A percentile compares a stretch with the other conserved stretches of the same genome.
Conservation (phyloP, 2,329 filamentous ascomycete species). For the Aspergillus clavatus region DNA sequence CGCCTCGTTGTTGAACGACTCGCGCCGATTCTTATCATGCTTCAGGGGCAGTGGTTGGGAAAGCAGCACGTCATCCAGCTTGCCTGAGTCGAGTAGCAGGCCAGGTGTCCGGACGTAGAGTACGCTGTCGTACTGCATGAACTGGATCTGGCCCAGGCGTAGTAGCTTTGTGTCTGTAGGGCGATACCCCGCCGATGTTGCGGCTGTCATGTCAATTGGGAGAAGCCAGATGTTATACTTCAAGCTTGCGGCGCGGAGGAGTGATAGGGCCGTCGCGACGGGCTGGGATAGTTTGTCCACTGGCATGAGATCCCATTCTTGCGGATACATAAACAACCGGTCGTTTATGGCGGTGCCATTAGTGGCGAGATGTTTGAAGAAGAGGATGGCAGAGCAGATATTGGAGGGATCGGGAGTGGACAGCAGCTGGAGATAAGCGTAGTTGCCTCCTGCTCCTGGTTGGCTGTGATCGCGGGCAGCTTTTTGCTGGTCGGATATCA, state of each 20-base stretch:
- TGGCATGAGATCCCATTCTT: slow-evolving; percentile 39
- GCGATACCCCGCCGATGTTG: slow-evolving; percentile 28
- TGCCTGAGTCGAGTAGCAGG: slow-evolving; percentile 34
- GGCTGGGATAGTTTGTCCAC: slow-evolving; percentile 19
- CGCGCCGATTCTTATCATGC: slow-evolving; percentile 29
- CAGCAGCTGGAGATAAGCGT: slow-evolving; percentile 43
- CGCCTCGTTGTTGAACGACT: slow-evolving; percentile 36
- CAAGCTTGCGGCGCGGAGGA: slow-evolving; percentile 36
- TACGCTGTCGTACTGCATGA: slow-evolving; percentile 42
- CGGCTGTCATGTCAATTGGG: slow-evolving; percentile 37
- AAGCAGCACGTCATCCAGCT: slow-evolving; percentile 37
- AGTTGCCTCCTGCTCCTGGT: slow-evolving; percentile 21
- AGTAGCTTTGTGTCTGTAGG: slow-evolving; percentile 35
- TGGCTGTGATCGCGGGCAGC: not conserved
- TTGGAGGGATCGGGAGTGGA: slow-evolving; percentile 39
- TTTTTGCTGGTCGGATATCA: slow-evolving; percentile 1
- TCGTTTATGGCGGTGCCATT: slow-evolving; percentile 35
- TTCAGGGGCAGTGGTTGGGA: slow-evolving; percentile 30
- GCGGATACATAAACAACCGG: slow-evolving; percentile 44
- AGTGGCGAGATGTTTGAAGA: slow-evolving; percentile 38
- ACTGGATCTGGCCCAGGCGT: slow-evolving; percentile 35
- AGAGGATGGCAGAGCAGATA: slow-evolving; percentile 43
- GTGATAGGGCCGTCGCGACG: slow-evolving; percentile 31
- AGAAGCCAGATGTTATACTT: slow-evolving; percentile 40
- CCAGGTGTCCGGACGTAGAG: slow-evolving; percentile 42